Conservation (phyloP, 2,329 filamentous ascomycete genomes). For the Mycocentrospora acerina region DNA sequence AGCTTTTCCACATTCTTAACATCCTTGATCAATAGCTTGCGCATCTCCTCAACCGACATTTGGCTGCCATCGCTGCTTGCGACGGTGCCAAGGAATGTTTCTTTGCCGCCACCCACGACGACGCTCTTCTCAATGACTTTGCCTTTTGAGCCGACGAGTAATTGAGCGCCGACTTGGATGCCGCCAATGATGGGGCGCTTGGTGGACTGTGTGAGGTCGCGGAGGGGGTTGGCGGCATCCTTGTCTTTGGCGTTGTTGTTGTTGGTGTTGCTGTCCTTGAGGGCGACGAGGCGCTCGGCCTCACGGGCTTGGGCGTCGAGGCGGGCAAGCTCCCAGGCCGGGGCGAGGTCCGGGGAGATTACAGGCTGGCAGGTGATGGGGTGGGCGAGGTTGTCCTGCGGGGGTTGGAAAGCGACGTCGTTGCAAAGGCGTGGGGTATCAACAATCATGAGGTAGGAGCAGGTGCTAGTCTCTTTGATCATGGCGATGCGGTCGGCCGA, state of each 20-base stretch:
- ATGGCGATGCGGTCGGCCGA: conserved; percentile 77
- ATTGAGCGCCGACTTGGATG: conserved; percentile 60
- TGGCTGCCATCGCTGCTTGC: conserved; percentile 63
- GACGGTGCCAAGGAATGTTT: conserved; percentile 54
- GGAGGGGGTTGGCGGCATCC: conserved; percentile 32
- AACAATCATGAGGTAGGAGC: conserved; percentile 89
- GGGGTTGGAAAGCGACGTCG: conserved; percentile 82
- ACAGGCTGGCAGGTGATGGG: conserved; percentile 75
- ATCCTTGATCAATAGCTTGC: conserved; percentile 63
- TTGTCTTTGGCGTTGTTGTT: too few relatives aligned
- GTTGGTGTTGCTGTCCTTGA: too few relatives aligned
- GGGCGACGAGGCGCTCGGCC: conserved; percentile 27
- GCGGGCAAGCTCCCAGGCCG: conserved; percentile 45
- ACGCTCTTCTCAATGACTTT: conserved; percentile 57
- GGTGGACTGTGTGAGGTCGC: conserved; percentile 31
- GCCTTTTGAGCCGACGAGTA: conserved; percentile 57
- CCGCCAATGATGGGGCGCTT: conserved; percentile 56
- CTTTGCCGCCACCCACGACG: conserved; percentile 53
- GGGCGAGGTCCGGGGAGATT: conserved; percentile 57
- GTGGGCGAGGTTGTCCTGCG: conserved; percentile 74
- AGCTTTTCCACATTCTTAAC: conserved; percentile 69
- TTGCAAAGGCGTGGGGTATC: conserved; percentile 86
- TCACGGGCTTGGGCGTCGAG: conserved; percentile 35
- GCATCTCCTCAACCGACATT: conserved; percentile 66
- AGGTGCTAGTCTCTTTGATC: conserved; percentile 92